Base-by-base conservation (phyloP, 163 green algal species). In the Prototheca wickerhamii region DNA sequence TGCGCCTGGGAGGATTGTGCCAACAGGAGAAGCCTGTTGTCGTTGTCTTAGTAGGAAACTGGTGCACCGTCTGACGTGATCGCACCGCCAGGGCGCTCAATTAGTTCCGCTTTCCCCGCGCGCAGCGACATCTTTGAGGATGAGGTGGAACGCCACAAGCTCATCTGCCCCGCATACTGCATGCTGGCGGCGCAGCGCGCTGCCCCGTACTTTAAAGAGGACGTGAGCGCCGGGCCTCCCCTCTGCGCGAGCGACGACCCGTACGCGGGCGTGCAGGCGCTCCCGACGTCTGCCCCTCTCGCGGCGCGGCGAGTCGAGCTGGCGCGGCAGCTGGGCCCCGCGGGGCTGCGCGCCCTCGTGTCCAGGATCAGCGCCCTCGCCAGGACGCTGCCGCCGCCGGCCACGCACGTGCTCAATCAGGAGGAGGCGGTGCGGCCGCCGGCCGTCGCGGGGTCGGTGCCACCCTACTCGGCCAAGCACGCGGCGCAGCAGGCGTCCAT, bases 381-480 rank as follows among this genome's bases (percentile, higher is more conserved):
- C 15, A 12, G 26, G 46, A 5, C 26, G 12, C 46, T 18, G 23
- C 20, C 46, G 12, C 18, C 26, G 46, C 18, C 46, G 15, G 12
- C 18, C 18, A 18, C 26, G 46, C 15, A 25, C 10, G 20, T 25
- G 15, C 23, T 54, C 15, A 54, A 54, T 25, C 46, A 54, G 23
- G 46, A 21, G 46, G 51, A 3, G 44, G 37, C 65, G 52, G 51
- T 56, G n/a, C 1, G 8, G 49, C 49, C 34, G 12, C 46, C 23
- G 12, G 46, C 46, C 23, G 15, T 18, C 46, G 46, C 15, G 20
- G 46, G 10, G 12, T 29, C 46, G 20, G 26, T 40, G 70, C 20
- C 59, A 68, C 82, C 76, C 31, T 86, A 82, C 52, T 72, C 60
- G 3, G 21, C 75, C 7, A 91, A 90, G 65, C 84, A 92, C 58